phyloP scores from a whole-genome alignment of 1,284 basidiomycete species.

The Rhizoctonia solani region DNA sequence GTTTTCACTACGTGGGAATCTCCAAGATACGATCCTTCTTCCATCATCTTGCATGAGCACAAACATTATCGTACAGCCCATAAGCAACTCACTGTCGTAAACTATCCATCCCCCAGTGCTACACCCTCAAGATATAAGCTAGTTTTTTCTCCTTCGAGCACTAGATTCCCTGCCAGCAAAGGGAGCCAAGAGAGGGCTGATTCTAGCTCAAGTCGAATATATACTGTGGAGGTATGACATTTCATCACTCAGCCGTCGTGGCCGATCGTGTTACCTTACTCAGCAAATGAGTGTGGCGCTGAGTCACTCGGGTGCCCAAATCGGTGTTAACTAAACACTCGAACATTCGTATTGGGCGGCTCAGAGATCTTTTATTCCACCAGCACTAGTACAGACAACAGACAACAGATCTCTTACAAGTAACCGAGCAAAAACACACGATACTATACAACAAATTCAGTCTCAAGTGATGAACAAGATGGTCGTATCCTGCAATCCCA shows the following conservation, averaged over 20 bases:
- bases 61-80: no score
- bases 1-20: not conserved
- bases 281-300: slow-evolving; percentile 7
- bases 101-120: not conserved
- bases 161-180: no score
- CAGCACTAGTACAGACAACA: not conserved
- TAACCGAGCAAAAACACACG: not conserved
- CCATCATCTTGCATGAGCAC: no score
- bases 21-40: no score
- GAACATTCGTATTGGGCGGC: no score
- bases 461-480: slow-evolving; percentile 40
- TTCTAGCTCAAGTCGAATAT: not conserved
- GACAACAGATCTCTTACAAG: no score
- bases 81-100: no score
- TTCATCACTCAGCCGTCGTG: not conserved
- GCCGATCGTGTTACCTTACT: slow-evolving; percentile 28
- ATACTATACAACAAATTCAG: slow-evolving; percentile 18
- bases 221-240: not conserved
- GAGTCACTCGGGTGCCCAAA: no score
- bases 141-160: no score
- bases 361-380: not conserved
- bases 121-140: no score
- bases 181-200: not conserved
- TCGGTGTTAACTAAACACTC: no score
- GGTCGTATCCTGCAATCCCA: slow-evolving; percentile 36